A percentile compares a stretch with the other conserved stretches of the same genome.
Evolutionary conservation across 1,284 basidiomycete genomes (phyloP).

Genomic region (Apiotrichum sp.): DNA sequence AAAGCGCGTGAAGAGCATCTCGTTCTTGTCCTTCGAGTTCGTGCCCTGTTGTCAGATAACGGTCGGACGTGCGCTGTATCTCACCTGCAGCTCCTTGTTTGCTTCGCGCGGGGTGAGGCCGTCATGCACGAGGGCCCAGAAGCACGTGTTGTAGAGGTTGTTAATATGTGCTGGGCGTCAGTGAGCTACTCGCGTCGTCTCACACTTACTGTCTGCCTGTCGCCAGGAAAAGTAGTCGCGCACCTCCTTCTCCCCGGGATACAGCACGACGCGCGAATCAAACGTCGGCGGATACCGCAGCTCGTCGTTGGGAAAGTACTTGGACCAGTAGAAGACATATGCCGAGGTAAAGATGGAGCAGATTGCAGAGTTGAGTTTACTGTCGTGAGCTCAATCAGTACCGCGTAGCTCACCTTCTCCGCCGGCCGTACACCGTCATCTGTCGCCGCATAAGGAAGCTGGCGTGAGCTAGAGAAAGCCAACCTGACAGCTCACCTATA

Average conservation of each 20-base stretch:
- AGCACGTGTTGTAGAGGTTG: conserved; percentile 92
- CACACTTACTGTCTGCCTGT: conserved; percentile 79
- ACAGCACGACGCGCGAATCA: conserved; percentile 81
- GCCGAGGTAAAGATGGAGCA: conserved; percentile 88
- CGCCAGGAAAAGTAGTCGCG: conserved; percentile 94
- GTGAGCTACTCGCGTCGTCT: neutral
- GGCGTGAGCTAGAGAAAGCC: conserved; percentile 6
- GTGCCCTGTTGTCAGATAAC: conserved; percentile 60
- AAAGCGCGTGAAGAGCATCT: conserved; percentile 77
- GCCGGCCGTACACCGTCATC: conserved; percentile 73
- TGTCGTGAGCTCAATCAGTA: conserved; percentile 7
- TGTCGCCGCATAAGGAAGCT: conserved; percentile 80
- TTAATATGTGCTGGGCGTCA: conserved; percentile 79
- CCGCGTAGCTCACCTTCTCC: conserved; percentile 52
- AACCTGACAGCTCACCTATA: conserved; percentile 63
- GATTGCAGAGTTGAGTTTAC: conserved; percentile 84
- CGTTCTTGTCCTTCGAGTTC: conserved; percentile 79
- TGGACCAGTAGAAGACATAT: conserved; percentile 80
- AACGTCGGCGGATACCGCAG: conserved; percentile 82
- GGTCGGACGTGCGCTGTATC: conserved; percentile 10
- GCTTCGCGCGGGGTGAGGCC: conserved; percentile 72
- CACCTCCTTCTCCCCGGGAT: conserved; percentile 66
- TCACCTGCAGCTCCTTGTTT: conserved; percentile 66
- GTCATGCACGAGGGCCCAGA: conserved; percentile 87
- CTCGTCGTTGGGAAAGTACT: conserved; percentile 63